Evolutionary conservation across 108 stramenopile genomes (phyloP).

Genomic region (Fistulifera pelliculosa): DNA sequence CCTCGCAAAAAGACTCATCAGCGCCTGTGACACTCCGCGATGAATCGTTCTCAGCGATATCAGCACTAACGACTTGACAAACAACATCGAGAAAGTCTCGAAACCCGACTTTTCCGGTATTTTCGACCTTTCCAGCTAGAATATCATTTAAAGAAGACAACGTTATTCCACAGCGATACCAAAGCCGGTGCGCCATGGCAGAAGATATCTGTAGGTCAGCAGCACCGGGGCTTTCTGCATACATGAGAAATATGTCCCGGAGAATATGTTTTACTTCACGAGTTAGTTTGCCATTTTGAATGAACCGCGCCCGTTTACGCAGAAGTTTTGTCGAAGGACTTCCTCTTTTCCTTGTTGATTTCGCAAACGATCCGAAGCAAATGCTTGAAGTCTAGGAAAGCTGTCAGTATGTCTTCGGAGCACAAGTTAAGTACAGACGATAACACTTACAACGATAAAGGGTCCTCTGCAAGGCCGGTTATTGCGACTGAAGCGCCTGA

Average conservation of each 20-base stretch:
- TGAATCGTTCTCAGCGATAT: conserved; percentile 2
- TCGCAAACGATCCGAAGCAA: conserved; percentile 1
- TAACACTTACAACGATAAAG: conserved; percentile 6
- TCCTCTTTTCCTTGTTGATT: conserved; percentile 5
- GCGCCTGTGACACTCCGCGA: background rate
- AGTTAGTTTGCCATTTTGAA: conserved; percentile 19
- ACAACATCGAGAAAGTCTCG: conserved; percentile 15
- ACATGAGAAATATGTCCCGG: conserved; percentile 21
- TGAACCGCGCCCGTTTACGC: conserved; percentile 1
- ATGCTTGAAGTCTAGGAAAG: conserved; percentile 3
- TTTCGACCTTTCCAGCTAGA: background rate
- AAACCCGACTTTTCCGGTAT: conserved; percentile 6
- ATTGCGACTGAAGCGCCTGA: conserved; percentile 31
- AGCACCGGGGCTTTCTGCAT: conserved; percentile 9
- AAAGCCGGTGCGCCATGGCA: conserved; percentile 30
- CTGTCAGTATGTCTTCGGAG: too few species aligned
- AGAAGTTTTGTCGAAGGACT: conserved; percentile 8
- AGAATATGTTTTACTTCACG: conserved; percentile 10
- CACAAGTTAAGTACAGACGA: background rate
- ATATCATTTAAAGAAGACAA: conserved; percentile 18
- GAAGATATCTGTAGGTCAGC: conserved; percentile 1
- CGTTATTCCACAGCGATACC: conserved; percentile 38
- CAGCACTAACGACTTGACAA: conserved; percentile 12
- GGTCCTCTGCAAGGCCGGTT: conserved; percentile 23
- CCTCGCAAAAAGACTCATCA: conserved; percentile 1